A percentile compares a stretch with the other conserved stretches of the same genome.
These are phyloP conservation scores for Porcisia hertigi DNA, from an alignment of 208 protist species.

Conservation along the genomic window DNA sequence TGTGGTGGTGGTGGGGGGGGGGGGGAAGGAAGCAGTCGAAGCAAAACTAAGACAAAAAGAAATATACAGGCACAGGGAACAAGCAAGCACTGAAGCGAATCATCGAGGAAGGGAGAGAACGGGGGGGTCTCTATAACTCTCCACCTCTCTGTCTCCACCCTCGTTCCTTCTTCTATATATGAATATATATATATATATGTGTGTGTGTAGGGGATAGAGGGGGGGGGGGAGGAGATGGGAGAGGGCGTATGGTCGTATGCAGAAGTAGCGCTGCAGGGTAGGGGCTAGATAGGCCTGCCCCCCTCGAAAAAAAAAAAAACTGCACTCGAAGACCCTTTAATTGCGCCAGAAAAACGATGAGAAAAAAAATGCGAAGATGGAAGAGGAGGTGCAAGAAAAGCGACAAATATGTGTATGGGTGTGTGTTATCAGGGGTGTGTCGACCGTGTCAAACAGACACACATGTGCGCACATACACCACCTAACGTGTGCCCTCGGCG, in stretches of 20 bases:
- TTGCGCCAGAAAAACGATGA: neutral
- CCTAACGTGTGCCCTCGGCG: neutral
- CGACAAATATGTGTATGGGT: neutral
- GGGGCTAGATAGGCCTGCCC: too few species aligned
- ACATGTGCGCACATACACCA: neutral
- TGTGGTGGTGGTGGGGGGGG: too few species aligned
- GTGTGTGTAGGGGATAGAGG: neutral
- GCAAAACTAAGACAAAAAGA: too few species aligned
- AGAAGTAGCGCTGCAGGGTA: too few species aligned
- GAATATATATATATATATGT: conserved; percentile 10
- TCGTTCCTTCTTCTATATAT: neutral
- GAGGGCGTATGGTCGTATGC: neutral
- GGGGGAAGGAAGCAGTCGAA: too few species aligned
- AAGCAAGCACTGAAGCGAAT: too few species aligned
- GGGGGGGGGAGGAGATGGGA: neutral
- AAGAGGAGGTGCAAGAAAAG: neutral
- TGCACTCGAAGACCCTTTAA: neutral
- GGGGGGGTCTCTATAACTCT: neutral
- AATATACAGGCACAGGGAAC: too few species aligned
- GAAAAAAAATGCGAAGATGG: neutral
- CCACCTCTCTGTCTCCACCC: neutral
- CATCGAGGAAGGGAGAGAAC: too few species aligned
- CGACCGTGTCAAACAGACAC: neutral
- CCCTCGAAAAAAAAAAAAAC: too few species aligned
- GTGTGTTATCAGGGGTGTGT: neutral